Conservation (phyloP, 371 early-diverging fungal genomes). For the Syncephalastrum racemosum region DNA sequence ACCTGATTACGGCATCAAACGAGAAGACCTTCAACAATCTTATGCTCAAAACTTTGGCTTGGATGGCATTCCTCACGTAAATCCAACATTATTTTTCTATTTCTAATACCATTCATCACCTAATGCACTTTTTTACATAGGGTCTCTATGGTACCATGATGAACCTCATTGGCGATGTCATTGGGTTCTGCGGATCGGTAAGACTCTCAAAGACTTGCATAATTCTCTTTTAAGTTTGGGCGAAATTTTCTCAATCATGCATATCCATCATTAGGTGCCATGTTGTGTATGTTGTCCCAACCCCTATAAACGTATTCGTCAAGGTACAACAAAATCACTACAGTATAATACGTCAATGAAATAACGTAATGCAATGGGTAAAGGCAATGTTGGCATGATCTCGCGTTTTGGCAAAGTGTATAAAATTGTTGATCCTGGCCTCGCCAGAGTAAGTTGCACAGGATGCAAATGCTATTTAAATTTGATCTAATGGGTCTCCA, state of each 20-base stretch:
- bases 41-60: slow-evolving; percentile 34
- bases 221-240: neutral
- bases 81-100: neutral
- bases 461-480: neutral
- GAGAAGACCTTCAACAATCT: slow-evolving; percentile 30
- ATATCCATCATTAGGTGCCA: slow-evolving; percentile 26
- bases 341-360: neutral
- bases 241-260: neutral
- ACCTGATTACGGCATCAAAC: slow-evolving; percentile 20
- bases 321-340: slow-evolving; percentile 30
- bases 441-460: slow-evolving; percentile 47
- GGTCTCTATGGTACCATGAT: slow-evolving; percentile 48
- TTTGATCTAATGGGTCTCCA: neutral
- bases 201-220: neutral
- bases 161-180: slow-evolving; percentile 43
- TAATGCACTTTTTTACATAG: slow-evolving; percentile 15
- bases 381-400: slow-evolving; percentile 74
- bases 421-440: slow-evolving; percentile 86
- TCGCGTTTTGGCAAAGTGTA: slow-evolving; percentile 82
- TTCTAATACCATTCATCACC: slow-evolving; percentile 5
- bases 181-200: slow-evolving; percentile 53
- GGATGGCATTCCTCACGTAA: slow-evolving; percentile 25
- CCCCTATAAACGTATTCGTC: slow-evolving; percentile 71
- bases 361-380: neutral
- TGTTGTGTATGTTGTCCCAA: slow-evolving; percentile 69